Evolutionary conservation across 139 green algal genomes (phyloP).

Genomic region (Spirogloea muscicola): DNA sequence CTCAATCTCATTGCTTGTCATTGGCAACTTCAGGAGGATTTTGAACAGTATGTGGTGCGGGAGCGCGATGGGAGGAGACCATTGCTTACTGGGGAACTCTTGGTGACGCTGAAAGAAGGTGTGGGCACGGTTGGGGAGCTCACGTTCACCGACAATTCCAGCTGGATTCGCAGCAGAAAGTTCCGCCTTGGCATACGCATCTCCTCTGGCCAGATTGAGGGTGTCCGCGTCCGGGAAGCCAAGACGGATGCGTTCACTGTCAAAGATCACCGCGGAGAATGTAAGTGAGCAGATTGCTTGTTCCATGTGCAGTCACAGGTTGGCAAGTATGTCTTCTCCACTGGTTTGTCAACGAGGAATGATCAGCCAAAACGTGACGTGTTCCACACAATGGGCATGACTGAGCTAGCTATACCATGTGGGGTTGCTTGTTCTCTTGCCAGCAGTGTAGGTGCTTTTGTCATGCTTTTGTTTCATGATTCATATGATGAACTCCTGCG

Average conservation of each 20-base stretch:
- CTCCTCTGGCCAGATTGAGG: neutral
- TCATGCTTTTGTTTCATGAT: no score
- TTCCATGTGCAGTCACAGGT: no score
- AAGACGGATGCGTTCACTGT: slow-evolving; percentile 45
- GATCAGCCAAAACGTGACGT: no score
- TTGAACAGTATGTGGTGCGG: slow-evolving; percentile 31
- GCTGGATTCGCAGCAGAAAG: slow-evolving; percentile 42
- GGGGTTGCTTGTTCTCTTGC: no score
- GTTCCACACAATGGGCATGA: no score
- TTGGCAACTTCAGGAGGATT: slow-evolving; percentile 16
- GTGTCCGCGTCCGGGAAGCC: slow-evolving; percentile 22
- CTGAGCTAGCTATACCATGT: no score
- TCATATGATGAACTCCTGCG: no score
- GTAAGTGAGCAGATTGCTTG: slow-evolving; percentile 23
- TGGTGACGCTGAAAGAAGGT: slow-evolving; percentile 29
- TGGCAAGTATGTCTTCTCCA: no score
- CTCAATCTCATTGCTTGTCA: neutral
- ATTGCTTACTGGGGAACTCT: slow-evolving; percentile 33
- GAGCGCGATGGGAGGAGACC: slow-evolving; percentile 41
- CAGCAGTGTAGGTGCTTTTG: no score
- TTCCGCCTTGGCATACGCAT: slow-evolving; percentile 35
- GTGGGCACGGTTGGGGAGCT: slow-evolving; percentile 39
- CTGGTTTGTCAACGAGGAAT: no score
- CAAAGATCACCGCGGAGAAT: slow-evolving; percentile 43
- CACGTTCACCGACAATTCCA: slow-evolving; percentile 45